Percentiles rank a stretch among this genome's conserved stretches.
phyloP scores from a whole-genome alignment of 2,329 filamentous ascomycete species.

The Penicillium sp. region DNA sequence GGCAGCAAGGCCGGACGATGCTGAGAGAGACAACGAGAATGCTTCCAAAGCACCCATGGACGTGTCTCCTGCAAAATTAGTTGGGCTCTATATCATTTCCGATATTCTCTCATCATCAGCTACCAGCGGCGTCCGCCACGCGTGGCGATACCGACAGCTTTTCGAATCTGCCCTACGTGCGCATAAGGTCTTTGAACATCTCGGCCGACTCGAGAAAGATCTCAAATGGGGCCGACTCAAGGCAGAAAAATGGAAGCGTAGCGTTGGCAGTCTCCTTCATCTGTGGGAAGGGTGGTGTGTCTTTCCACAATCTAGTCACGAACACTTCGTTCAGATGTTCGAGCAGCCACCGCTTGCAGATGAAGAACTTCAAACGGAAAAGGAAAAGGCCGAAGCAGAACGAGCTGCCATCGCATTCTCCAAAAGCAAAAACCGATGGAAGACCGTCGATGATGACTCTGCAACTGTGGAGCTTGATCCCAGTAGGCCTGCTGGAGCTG shows the following conservation, averaged over 20 bases:
- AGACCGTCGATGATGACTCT: constrained; percentile 46
- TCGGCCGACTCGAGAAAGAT: constrained; percentile 71
- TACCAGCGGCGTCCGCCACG: constrained; percentile 74
- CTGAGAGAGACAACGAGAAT: constrained; percentile 34
- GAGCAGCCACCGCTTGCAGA: constrained; percentile 63
- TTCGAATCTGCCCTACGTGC: constrained; percentile 71
- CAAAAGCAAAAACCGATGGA: constrained; percentile 47
- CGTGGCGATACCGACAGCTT: constrained; percentile 80
- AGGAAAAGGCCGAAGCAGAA: constrained; percentile 43
- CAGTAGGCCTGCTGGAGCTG: constrained; percentile 21
- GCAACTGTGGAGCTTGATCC: constrained; percentile 31
- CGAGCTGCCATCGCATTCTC: constrained; percentile 35
- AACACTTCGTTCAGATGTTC: constrained; percentile 68
- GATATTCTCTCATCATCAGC: constrained; percentile 78
- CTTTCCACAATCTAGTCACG: constrained; percentile 72
- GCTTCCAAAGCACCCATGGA: constrained; percentile 54
- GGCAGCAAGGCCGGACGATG: constrained; percentile 32
- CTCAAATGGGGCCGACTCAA: constrained; percentile 77
- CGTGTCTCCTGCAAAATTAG: constrained; percentile 69
- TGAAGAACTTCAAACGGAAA: constrained; percentile 44
- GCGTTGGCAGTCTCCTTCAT: constrained; percentile 65
- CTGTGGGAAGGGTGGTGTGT: constrained; percentile 66
- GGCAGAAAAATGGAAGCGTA: constrained; percentile 80
- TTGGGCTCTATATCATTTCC: constrained; percentile 75
- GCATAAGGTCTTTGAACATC: constrained; percentile 68